These are phyloP conservation scores for Piper betle DNA, from an alignment of 164 flowering plant species.

Conservation along the genomic window DNA sequence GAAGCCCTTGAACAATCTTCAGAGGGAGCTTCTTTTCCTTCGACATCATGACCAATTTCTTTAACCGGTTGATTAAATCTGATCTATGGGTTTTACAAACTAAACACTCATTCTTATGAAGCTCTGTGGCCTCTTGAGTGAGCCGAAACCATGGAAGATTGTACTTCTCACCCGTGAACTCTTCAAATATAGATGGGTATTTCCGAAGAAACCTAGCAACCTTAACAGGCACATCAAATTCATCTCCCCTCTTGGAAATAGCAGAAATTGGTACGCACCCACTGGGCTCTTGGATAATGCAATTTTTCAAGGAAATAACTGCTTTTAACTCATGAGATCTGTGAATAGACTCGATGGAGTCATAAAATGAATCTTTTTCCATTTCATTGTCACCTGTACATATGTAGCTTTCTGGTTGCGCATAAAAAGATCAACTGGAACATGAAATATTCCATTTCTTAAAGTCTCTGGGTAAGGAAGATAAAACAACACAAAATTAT, in stretches of 20 bases:
- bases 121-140: slow-evolving; percentile 50
- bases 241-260: slow-evolving; percentile 46
- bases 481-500: not conserved
- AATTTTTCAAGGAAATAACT: too few relatives aligned
- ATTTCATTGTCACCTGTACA: slow-evolving; percentile 51
- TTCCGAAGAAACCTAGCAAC: slow-evolving; percentile 56
- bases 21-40: slow-evolving; percentile 49
- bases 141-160: slow-evolving; percentile 79
- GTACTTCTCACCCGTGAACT: slow-evolving; percentile 49
- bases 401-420: slow-evolving; percentile 35
- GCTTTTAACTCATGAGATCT: too few relatives aligned
- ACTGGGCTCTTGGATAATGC: too few relatives aligned
- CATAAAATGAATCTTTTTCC: too few relatives aligned
- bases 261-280: slow-evolving; percentile 59
- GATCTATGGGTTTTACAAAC: slow-evolving; percentile 23
- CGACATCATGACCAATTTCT: slow-evolving; percentile 61
- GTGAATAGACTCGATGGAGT: too few relatives aligned
- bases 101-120: slow-evolving; percentile 43
- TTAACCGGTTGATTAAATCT: slow-evolving; percentile 44
- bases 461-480: not conserved
- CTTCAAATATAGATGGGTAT: slow-evolving; percentile 77
- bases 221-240: slow-evolving; percentile 41
- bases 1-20: slow-evolving; percentile 57
- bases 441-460: not conserved
- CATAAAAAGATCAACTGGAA: too few relatives aligned